phyloP scores from a whole-genome alignment of 2,329 filamentous ascomycete species.

The Neofusicoccum parvum region DNA sequence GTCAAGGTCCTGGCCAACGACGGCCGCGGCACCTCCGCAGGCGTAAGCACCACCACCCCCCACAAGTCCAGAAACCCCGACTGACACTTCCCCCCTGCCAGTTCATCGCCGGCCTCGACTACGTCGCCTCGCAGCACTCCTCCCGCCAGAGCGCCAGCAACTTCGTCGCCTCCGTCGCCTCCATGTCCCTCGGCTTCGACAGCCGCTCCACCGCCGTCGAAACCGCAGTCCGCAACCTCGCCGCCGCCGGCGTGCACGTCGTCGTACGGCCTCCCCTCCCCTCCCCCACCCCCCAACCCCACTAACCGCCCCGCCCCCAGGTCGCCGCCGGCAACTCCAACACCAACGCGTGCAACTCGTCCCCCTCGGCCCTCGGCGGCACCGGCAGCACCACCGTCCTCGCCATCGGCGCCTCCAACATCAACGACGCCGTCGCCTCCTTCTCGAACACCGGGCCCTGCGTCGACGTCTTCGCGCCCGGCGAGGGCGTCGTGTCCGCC shows the following conservation, averaged over 20 bases:
- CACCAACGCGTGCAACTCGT: conserved; percentile 28
- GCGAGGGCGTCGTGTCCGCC: conserved; percentile 46
- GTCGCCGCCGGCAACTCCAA: conserved; percentile 41
- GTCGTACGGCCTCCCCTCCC: background rate
- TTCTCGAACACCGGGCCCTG: conserved; percentile 42
- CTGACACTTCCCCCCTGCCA: background rate
- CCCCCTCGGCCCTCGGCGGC: conserved; percentile 31
- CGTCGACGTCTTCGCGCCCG: conserved; percentile 43
- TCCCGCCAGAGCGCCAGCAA: conserved; percentile 38
- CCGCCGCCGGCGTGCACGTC: conserved; percentile 44
- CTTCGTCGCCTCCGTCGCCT: conserved; percentile 50
- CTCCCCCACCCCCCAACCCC: background rate
- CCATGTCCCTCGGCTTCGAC: conserved; percentile 47
- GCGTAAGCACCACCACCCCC: background rate
- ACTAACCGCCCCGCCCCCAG: background rate
- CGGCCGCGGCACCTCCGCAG: conserved; percentile 3
- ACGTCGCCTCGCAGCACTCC: conserved; percentile 47
- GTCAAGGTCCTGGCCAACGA: conserved; percentile 39
- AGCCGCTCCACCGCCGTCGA: conserved; percentile 39
- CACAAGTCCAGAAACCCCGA: background rate
- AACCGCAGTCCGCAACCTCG: conserved; percentile 37
- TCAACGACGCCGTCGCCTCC: conserved; percentile 26
- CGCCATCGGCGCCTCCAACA: conserved; percentile 33
- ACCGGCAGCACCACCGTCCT: conserved; percentile 32
- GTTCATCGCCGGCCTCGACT: conserved; percentile 52